Evolutionary conservation across 2,329 filamentous ascomycete genomes (phyloP).

Genomic region (Orbilia brochopaga): DNA sequence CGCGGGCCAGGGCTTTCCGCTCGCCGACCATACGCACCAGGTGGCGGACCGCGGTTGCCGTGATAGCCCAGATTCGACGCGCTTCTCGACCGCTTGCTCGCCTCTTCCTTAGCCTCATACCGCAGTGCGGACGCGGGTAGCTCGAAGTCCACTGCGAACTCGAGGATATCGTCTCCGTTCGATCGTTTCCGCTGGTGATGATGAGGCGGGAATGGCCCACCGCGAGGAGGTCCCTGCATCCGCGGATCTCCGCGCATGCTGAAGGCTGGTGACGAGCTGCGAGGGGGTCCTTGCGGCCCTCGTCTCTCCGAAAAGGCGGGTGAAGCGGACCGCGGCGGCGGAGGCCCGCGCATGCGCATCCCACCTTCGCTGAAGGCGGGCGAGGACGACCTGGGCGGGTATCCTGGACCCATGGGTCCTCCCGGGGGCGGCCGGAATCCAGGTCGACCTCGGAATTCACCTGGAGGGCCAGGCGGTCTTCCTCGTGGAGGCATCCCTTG

Average conservation of each 20-base stretch:
- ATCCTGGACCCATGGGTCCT: constrained; percentile 44
- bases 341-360: constrained; percentile 33
- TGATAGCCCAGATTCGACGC: constrained; percentile 23
- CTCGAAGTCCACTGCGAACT: constrained; percentile 41
- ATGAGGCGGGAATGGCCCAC: constrained; percentile 13
- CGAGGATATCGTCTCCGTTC: constrained; percentile 36
- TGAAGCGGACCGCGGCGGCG: constrained; percentile 35
- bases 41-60: constrained; percentile 27
- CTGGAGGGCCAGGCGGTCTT: constrained; percentile 16
- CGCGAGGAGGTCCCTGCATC: constrained; percentile 21
- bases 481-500: constrained; percentile 14
- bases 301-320: constrained; percentile 45
- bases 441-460: constrained; percentile 35
- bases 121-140: constrained; percentile 19
- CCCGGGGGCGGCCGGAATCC: constrained; percentile 29
- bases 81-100: constrained; percentile 19
- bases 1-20: constrained; percentile 40
- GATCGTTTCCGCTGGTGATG: constrained; percentile 43
- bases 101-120: constrained; percentile 31
- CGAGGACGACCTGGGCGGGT: constrained; percentile 35
- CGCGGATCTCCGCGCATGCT: constrained; percentile 41
- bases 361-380: constrained; percentile 46
- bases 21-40: constrained; percentile 27
- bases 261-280: constrained; percentile 43
- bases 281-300: constrained; percentile 26